Base-by-base conservation (phyloP, 2,329 filamentous ascomycete genomes). In the Monosporascus sp. region DNA sequence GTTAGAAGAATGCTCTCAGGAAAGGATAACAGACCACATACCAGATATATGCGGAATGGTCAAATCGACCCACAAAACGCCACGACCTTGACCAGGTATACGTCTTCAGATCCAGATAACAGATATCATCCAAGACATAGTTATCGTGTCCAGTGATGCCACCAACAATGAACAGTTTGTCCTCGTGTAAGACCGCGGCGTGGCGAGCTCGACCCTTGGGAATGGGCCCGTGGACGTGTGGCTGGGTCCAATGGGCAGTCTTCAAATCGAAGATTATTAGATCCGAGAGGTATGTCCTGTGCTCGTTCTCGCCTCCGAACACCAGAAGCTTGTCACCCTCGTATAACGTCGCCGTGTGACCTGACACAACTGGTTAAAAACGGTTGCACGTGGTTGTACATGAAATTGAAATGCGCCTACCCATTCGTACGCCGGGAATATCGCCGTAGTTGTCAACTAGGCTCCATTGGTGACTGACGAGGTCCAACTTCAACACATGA, bases 361-460 rank as follows among this genome's bases (percentile, higher is more conserved):
- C 91, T 95, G 64, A 48, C 61, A 38, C 52, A 38, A 17, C 34
- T 34, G 36, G 36, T 59, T 22, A 58, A 49, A 45, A 22, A 17
- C 26, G 43, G 34, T 31, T 40, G 31, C 34, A 53, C 49, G 48
- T 5, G 41, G 38, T 26, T 45, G 52, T 43, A 55, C 46, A 50
- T 41, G 45, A 50, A 46, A 24, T 49, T 45, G 19, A 50, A 38
- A 60, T 27, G 6, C 5, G 61, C 80, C 62, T 79, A 91, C 92
- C 93, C 94, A 97, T 97, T 61, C 93, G 86, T 49, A 97, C 93
- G 16, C 93, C 93, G 5, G 93, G 93, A 60, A 97, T 97, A 72
- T 97, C 93, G 36, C 94, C 94, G 76, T 96, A 99, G 72, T 99
- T 99, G 73, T 97, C 94, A 20, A 99, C 93, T 49, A 99, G 77